Conservation (phyloP, 306 rosid species). For the Alnus rubra region DNA sequence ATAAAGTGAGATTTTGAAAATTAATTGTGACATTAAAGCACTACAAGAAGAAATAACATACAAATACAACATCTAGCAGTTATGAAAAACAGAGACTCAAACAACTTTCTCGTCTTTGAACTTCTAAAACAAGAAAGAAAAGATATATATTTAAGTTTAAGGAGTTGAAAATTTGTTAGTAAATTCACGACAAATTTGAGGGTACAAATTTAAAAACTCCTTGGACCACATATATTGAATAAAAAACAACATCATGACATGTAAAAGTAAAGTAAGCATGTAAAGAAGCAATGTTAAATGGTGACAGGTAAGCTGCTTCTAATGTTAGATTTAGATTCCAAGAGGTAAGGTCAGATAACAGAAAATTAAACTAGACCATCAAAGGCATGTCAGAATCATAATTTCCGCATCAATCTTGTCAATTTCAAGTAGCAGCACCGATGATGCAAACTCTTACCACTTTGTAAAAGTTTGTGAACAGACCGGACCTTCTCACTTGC, state of each 20-base stretch:
- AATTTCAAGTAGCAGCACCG: background rate
- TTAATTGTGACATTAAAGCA: background rate
- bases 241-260: background rate
- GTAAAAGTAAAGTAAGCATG: background rate
- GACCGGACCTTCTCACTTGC: background rate
- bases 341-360: background rate
- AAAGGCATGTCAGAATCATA: background rate
- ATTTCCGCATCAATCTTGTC: background rate
- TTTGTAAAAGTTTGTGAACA: background rate
- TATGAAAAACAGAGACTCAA: background rate
- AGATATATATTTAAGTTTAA: background rate
- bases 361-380: background rate
- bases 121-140: background rate
- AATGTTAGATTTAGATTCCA: background rate
- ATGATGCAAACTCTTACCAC: background rate
- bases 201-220: background rate
- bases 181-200: background rate
- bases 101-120: background rate
- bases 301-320: background rate
- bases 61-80: background rate
- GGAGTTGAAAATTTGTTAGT: too few species aligned
- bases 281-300: background rate
- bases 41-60: background rate
- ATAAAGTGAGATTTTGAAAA: conserved; percentile 21
- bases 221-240: background rate